Percentiles rank a stretch among this genome's conserved stretches.
Conservation (phyloP, 352 stramenopile genomes). For the Globisporangium apiculatum region DNA sequence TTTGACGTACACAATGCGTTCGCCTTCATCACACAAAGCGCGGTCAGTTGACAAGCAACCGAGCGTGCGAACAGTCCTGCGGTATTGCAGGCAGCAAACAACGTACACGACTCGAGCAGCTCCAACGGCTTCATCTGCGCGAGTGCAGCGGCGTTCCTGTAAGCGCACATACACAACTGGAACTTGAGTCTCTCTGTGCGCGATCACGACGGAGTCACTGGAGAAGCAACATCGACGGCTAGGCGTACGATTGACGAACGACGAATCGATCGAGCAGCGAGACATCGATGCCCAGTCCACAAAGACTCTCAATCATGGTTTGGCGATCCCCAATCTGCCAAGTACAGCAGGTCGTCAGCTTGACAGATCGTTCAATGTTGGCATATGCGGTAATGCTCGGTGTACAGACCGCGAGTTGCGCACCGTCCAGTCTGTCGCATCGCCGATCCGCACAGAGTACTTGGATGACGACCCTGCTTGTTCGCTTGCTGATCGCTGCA, state of each 20-base stretch:
- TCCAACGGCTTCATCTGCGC: slow-evolving; percentile 4
- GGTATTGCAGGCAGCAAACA: neutral
- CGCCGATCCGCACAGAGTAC: neutral
- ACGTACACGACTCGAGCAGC: slow-evolving; percentile 6
- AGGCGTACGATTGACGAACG: slow-evolving; percentile 6
- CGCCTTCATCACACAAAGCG: neutral
- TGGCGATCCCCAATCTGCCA: neutral
- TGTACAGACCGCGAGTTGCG: neutral
- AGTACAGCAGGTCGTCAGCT: neutral
- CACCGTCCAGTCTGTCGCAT: neutral
- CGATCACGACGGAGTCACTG: too few species aligned
- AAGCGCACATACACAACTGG: neutral
- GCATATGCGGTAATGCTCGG: too few species aligned
- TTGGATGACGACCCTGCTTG: neutral
- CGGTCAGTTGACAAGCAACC: neutral
- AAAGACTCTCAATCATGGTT: neutral
- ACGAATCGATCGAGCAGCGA: slow-evolving; percentile 4
- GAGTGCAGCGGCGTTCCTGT: neutral
- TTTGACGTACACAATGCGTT: neutral
- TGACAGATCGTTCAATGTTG: too few species aligned
- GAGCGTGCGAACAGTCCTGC: neutral
- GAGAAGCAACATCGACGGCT: neutral
- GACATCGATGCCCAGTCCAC: neutral
- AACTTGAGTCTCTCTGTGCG: too few species aligned
- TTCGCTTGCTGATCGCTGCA: neutral